Evolutionary conservation across 441 rosid genomes (phyloP), one percentile per base, ranked within the genome.

Genomic region (Raphanus hybrid): DNA sequence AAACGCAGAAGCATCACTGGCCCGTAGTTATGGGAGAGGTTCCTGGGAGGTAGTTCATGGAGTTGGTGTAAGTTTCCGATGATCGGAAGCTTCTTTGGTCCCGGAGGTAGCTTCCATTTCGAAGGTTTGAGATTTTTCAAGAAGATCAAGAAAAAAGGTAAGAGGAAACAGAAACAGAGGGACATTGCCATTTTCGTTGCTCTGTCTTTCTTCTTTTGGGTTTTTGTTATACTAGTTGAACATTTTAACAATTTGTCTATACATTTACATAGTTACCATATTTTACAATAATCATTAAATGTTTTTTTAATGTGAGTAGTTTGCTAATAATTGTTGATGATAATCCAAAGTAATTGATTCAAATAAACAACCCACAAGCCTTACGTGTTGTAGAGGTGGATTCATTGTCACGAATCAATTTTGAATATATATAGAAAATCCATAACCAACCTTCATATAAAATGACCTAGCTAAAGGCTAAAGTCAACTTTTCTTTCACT

Each of bases 41-140:
- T 67, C n/a, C 16, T 37, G 20, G 61, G 16, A 26, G 37, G 41
- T 15, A 52, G 0, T 3, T n/a, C 66, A 9, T 15, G 6, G 65
- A 57, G 52, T 3, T 66, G 10, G 43, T 67, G 78, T 43, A 74
- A 57, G 62, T 73, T 73, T 73, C 76, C 76, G 52, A 73, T 73
- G 54, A 73, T 18, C 35, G 69, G 70, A 32, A 63, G 50, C 48
- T 8, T 48, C 15, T 11, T 27, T 5, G 76, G 69, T 7, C 62
- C 62, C 0, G 76, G 76, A 50, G 76, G 69, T 3, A 73, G 76
- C 0, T 73, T 73, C 69, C 61, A 64, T 63, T 48, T 73, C 3
- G 69, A 48, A 18, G 58, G 20, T 50, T 16, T 63, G 20, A 73
- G 20, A 3, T 18, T 63, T 29, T 62, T 73, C n/a, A 62, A 32